Evolutionary conservation across 805 yeast genomes (phyloP), one percentile per base, ranked within the genome.

Genomic region (Torulaspora quercuum): DNA sequence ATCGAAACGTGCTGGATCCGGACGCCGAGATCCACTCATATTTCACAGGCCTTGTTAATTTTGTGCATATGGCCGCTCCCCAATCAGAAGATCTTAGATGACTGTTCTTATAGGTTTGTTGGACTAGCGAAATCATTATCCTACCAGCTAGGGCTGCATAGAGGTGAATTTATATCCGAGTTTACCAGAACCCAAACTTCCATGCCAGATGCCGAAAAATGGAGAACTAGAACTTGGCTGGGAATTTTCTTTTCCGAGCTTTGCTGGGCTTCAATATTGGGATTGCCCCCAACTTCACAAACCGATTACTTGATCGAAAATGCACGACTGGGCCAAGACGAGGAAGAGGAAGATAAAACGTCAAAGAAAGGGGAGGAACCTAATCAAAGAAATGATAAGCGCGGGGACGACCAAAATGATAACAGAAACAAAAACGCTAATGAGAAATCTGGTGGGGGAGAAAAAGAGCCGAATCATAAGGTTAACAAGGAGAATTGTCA

Each of bases 171-270:
- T 57, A 86, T 89, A 47, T 78, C 82, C 45, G 97, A 89, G 53
- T 89, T 89, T 49, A 81, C 94, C 5, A 71, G 97, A 53, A 84
- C 90, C 19, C 97, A 89, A 56, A 92, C 83, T 4, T 75, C 85
- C 15, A 69, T 88, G 61, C 90, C 90, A 0, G 87, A 89, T 61
- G 90, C 95, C 4, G 96, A 86, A 49, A 80, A 79, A 53, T 89
- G 96, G 97, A 73, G 97, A 59, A 87, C 96, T 1, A 69, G 95
- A 48, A 77, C 95, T 1, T 89, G 97, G 97, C 65, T 87, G 18
- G 88, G 90, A 2, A 82, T 85, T 3, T 89, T 83, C 59, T 82
- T 88, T 53, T 72, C 86, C 29, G 96, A 88, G 55, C 94, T 88
- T 49, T 82, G 87, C 53, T 85, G 95, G 92, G 81, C 95, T 3